A percentile compares a stretch with the other conserved stretches of the same genome.
phyloP scores from a whole-genome alignment of 2,329 filamentous ascomycete genomes.

The Colletotrichum agaves region DNA sequence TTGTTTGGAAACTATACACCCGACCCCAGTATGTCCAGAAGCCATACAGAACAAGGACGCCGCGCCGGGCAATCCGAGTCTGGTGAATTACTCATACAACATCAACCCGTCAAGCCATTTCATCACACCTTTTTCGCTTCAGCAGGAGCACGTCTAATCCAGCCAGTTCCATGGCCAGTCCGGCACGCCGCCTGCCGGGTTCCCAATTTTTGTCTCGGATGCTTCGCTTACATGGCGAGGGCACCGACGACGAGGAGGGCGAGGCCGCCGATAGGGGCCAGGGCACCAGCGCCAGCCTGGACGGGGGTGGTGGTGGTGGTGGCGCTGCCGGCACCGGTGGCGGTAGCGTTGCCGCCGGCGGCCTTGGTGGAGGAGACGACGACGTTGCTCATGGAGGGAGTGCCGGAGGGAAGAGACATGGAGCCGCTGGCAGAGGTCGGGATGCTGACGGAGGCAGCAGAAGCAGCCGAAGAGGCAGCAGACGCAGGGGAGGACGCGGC shows the following conservation, averaged over 20 bases:
- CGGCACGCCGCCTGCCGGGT: not conserved
- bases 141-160: not conserved
- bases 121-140: constrained; percentile 1
- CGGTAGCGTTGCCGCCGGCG: constrained; percentile 13
- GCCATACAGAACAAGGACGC: constrained; percentile 1
- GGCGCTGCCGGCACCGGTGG: constrained; percentile 34
- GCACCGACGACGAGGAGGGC: constrained; percentile 36
- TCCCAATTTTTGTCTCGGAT: not conserved
- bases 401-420: not conserved
- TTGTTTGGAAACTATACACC: constrained; percentile 6
- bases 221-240: constrained; percentile 30
- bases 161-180: not conserved
- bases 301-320: constrained; percentile 6
- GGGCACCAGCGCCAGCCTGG: constrained; percentile 33
- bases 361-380: constrained; percentile 26
- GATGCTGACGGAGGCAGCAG: constrained; percentile 22
- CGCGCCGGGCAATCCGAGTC: not conserved
- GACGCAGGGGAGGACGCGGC: constrained; percentile 2
- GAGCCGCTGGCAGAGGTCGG: constrained; percentile 23
- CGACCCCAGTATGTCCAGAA: constrained; percentile 1
- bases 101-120: constrained; percentile 13
- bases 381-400: too few species aligned
- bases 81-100: constrained; percentile 5
- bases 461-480: constrained; percentile 22
- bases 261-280: constrained; percentile 32